Conservation (phyloP, 2,329 filamentous ascomycete species). For the Biscogniauxia marginata region DNA sequence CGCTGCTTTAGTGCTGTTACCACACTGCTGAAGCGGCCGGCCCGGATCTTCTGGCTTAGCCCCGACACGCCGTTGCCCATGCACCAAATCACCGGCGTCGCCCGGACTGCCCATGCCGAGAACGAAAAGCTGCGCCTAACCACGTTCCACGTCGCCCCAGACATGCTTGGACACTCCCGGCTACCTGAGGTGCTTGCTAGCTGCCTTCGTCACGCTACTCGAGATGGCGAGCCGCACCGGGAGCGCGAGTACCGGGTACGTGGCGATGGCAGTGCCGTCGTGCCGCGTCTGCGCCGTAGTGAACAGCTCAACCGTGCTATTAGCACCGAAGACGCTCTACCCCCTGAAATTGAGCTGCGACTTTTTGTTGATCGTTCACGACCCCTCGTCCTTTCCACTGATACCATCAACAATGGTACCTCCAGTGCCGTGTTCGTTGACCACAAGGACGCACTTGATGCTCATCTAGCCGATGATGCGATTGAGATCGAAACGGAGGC, state of each 20-base stretch:
- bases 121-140: slow-evolving; percentile 14
- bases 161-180: slow-evolving; percentile 2
- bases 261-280: slow-evolving; percentile 4
- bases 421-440: neutral
- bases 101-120: slow-evolving; percentile 21
- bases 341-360: neutral
- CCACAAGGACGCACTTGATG: neutral
- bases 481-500: slow-evolving; percentile 10
- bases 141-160: slow-evolving; percentile 11
- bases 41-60: slow-evolving; percentile 14
- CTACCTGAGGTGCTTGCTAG: neutral
- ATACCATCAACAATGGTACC: neutral
- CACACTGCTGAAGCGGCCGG: slow-evolving; percentile 6
- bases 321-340: neutral
- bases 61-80: slow-evolving; percentile 9
- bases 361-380: neutral
- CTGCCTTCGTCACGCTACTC: neutral
- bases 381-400: neutral
- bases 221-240: neutral
- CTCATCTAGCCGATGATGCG: slow-evolving; percentile 1
- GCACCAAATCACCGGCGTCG: slow-evolving; percentile 18
- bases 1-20: slow-evolving; percentile 3
- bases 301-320: slow-evolving; percentile 14
- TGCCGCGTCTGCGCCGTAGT: slow-evolving; percentile 16
- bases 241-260: slow-evolving; percentile 18